Evolutionary conservation across 2,329 filamentous ascomycete genomes (phyloP).

Genomic region (Fusarium sp.): DNA sequence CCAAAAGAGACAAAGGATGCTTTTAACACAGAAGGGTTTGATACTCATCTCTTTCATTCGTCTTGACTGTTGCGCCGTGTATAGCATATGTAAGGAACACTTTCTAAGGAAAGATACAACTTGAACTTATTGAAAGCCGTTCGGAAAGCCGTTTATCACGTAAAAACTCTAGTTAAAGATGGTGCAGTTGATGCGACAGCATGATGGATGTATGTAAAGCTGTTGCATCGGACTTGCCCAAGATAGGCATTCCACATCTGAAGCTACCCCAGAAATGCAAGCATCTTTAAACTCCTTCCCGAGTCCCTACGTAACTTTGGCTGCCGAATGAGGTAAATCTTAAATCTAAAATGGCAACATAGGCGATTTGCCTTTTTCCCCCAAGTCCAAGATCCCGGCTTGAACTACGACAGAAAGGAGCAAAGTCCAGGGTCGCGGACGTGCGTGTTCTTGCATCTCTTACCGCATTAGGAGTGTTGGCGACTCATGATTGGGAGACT

Average conservation of each 20-base stretch:
- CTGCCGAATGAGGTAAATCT: slow-evolving; percentile 33
- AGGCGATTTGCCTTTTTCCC: background rate
- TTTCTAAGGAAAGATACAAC: background rate
- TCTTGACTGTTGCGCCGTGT: slow-evolving; percentile 7
- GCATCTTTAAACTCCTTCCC: background rate
- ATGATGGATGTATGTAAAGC: slow-evolving; percentile 3
- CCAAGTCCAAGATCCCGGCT: slow-evolving; percentile 8
- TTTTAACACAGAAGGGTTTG: slow-evolving; percentile 35
- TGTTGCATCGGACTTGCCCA: slow-evolving; percentile 27
- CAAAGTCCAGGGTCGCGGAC: slow-evolving; percentile 20
- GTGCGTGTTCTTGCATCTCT: slow-evolving; percentile 20
- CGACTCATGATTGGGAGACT: slow-evolving; percentile 38
- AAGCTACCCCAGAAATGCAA: slow-evolving; percentile 21
- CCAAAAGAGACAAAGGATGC: slow-evolving; percentile 48
- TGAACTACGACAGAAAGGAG: slow-evolving; percentile 27
- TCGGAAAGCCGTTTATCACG: slow-evolving; percentile 19
- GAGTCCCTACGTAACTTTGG: slow-evolving; percentile 1
- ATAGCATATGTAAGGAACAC: slow-evolving; percentile 11
- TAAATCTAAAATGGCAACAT: slow-evolving; percentile 16
- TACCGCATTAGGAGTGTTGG: slow-evolving; percentile 38
- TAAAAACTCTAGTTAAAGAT: background rate
- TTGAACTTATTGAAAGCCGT: slow-evolving; percentile 33
- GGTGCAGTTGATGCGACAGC: background rate
- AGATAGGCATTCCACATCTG: slow-evolving; percentile 29
- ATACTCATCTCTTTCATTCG: slow-evolving; percentile 9